These are phyloP conservation scores for Salix udensis DNA, from an alignment of 345 rosid genomes.

Conservation along the genomic window DNA sequence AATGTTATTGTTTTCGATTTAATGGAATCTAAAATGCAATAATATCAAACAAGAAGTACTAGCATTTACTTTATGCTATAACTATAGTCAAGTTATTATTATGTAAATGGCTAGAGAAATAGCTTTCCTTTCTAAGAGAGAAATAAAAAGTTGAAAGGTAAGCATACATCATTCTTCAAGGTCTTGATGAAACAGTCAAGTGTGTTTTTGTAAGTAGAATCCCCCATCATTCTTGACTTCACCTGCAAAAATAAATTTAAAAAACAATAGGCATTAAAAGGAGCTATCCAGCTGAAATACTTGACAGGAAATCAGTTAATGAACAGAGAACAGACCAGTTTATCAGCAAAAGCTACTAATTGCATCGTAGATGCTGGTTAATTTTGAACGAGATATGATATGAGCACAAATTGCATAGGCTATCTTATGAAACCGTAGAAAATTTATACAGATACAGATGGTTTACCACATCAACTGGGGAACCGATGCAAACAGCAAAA, in stretches of 20 bases:
- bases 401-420: background rate
- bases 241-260: constrained; percentile 46
- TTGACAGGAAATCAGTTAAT: background rate
- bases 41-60: background rate
- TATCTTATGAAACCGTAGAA: background rate
- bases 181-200: constrained; percentile 89
- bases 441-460: constrained; percentile 8
- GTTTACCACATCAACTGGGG: constrained; percentile 97
- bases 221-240: constrained; percentile 99
- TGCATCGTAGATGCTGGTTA: background rate
- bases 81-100: too few species aligned
- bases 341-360: background rate
- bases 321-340: background rate
- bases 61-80: background rate
- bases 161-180: constrained; percentile 69
- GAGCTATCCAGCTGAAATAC: background rate
- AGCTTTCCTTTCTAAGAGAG: background rate
- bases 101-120: background rate
- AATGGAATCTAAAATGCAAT: background rate
- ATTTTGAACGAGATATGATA: background rate
- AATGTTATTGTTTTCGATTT: background rate
- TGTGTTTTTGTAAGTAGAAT: constrained; percentile 79
- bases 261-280: background rate
- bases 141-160: background rate
- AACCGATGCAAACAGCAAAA: constrained; percentile 94